Base-by-base conservation (phyloP, 345 rosid genomes). In the Toxicodendron radicans region DNA sequence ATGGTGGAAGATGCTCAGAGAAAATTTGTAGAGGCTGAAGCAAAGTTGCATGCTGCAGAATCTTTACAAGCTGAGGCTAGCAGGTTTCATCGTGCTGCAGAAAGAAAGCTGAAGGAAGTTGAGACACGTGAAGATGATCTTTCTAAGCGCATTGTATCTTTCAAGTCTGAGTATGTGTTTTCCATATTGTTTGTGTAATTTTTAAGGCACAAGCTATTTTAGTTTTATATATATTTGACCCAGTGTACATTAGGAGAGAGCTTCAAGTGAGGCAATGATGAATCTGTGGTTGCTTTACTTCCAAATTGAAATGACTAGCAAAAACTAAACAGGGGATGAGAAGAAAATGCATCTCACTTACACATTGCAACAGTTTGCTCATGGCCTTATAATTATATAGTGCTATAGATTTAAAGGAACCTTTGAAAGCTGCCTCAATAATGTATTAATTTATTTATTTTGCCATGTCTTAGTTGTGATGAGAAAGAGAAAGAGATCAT, bases 81-180 rank as follows among this genome's bases (percentile, higher is more conserved):
- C 69, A 83, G 88, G 35, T 81, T 75, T 82, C 95, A 83, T 75
- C 92, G 85, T 24, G 61, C 82, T 80, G 97, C 98, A 61, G 97
- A 93, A 81, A 90, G 98, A 84, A 93, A 90, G 81, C 85, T 96
- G 70, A 87, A 84, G 76, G 98, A 96, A 81, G 87, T 88, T 75
- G 92, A 86, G 80, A 85, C 86, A 56, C 90, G 97, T 72, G 97
- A 96, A 83, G 93, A 84, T 83, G 99, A 96, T 80, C 83, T 93
- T 71, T 63, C 81, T 58, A 83, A 90, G 66, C 90, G 85, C 41
- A 86, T 86, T 48, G 68, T 64, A 51, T 85, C 90, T 74, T 93
- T 88, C 78, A 93, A 89, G 76, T 73, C 87, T 38, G 97, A 90
- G 99, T 95, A 91, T 74, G 94, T 82, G 72, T 66, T 63, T 57